Percentiles rank a stretch among this genome's conserved stretches.
These are phyloP conservation scores for Scalesia atractyloides DNA, from an alignment of 129 eudicot genomes.

Conservation along the genomic window DNA sequence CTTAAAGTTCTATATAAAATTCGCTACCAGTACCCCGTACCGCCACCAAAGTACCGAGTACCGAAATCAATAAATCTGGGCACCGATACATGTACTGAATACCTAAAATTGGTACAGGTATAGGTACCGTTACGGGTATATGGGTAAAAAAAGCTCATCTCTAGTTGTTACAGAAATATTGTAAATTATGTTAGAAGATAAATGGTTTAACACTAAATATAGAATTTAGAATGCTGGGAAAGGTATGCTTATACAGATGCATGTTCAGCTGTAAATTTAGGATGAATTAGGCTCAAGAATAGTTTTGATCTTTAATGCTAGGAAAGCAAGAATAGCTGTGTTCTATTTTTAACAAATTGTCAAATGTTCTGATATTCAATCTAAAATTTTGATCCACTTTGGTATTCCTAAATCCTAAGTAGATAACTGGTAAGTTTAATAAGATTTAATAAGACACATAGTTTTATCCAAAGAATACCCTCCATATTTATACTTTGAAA, in stretches of 20 bases:
- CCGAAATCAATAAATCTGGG: too few relatives aligned
- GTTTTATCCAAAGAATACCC: neutral
- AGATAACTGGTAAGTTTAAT: neutral
- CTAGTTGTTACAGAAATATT: neutral
- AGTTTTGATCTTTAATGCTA: neutral
- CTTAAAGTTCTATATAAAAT: too few relatives aligned
- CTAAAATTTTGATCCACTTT: neutral
- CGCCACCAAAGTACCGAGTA: too few relatives aligned
- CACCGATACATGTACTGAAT: too few relatives aligned
- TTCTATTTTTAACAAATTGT: neutral
- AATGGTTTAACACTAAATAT: neutral
- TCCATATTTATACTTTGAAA: neutral
- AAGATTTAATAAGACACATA: neutral
- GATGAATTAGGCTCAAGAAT: neutral
- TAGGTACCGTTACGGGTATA: too few relatives aligned
- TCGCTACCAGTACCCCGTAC: too few relatives aligned
- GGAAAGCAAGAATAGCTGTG: neutral
- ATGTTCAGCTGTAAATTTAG: conserved; percentile 5
- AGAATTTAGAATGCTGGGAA: neutral
- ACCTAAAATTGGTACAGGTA: too few relatives aligned
- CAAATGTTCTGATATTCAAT: neutral
- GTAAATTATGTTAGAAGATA: neutral
- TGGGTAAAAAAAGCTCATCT: too few relatives aligned
- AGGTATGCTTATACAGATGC: neutral
- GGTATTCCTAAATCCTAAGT: neutral